Conservation (phyloP, 176 grass and related monocot species). For the Olyra latifolia region DNA sequence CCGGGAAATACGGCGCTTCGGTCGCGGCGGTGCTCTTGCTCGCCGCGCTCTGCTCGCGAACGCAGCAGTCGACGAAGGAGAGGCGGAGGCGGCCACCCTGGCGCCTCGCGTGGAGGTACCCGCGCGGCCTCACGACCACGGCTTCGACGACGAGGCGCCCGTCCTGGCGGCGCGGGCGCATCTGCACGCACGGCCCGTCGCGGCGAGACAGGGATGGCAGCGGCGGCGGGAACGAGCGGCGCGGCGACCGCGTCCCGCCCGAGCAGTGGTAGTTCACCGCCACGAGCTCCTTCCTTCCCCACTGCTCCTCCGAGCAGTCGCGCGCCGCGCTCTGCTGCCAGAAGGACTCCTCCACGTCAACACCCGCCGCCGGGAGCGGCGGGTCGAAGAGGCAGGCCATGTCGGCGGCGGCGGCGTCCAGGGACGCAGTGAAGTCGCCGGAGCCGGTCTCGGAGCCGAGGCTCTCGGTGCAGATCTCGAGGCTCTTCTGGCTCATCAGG, state of each 20-base stretch:
- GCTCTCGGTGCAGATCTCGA: conserved; percentile 96
- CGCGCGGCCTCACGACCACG: conserved; percentile 60
- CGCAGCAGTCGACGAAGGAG: conserved; percentile 68
- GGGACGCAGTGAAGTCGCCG: conserved; percentile 45
- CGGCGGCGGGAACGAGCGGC: conserved; percentile 73
- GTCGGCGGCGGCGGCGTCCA: conserved; percentile 29
- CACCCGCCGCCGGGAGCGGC: background rate
- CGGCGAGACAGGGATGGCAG: conserved; percentile 74
- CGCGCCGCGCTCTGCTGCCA: conserved; percentile 15
- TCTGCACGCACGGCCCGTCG: conserved; percentile 67
- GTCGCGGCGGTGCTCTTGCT: background rate
- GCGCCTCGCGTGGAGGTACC: conserved; percentile 79
- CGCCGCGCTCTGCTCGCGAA: conserved; percentile 13
- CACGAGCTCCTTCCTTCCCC: conserved; percentile 28
- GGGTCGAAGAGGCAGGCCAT: conserved; percentile 26
- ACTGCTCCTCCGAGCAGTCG: background rate
- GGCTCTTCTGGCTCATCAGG: conserved; percentile 84
- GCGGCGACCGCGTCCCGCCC: conserved; percentile 35
- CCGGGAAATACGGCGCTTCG: conserved; percentile 27
- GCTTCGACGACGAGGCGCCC: conserved; percentile 83
- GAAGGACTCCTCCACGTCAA: background rate
- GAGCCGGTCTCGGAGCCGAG: conserved; percentile 93
- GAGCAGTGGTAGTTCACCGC: conserved; percentile 85
- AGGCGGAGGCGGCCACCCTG: conserved; percentile 71
- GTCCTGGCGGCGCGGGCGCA: conserved; percentile 63